A percentile compares a stretch with the other conserved stretches of the same genome.
These are phyloP conservation scores for Glonium stellatum DNA, from an alignment of 495 filamentous ascomycete species.

Conservation along the genomic window DNA sequence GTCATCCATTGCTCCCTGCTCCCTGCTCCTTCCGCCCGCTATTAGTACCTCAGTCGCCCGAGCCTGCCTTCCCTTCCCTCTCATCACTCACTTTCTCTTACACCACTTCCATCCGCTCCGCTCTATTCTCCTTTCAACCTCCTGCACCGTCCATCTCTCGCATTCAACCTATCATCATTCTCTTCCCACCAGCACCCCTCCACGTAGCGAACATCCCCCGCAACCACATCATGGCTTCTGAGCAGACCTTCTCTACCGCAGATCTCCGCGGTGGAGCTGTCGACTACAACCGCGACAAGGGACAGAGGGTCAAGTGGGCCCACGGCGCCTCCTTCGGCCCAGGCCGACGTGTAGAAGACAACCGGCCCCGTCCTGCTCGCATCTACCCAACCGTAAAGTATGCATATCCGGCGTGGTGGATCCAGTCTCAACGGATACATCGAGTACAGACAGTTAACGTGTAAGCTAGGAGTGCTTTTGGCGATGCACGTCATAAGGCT, in stretches of 20 bases:
- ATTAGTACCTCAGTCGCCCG: neutral
- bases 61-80: neutral
- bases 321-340: constrained; percentile 34
- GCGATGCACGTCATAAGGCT: constrained; percentile 10
- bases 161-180: constrained; percentile 1
- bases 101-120: neutral
- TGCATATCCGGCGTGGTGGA: neutral
- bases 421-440: too few relatives aligned
- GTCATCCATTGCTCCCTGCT: neutral
- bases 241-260: constrained; percentile 35
- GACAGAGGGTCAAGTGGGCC: constrained; percentile 52
- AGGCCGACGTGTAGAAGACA: constrained; percentile 22
- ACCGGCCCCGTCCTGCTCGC: constrained; percentile 25
- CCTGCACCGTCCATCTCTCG: neutral
- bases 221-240: constrained; percentile 30
- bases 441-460: neutral
- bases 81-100: neutral
- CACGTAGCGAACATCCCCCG: neutral
- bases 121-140: neutral
- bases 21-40: neutral
- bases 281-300: constrained; percentile 40
- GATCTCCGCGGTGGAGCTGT: constrained; percentile 38
- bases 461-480: neutral
- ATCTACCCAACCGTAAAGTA: constrained; percentile 19
- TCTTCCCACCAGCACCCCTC: neutral